Percentiles rank a stretch among this genome's conserved stretches.
These are phyloP conservation scores for Phytophthora megakarya DNA, from an alignment of 352 stramenopile genomes.

Conservation along the genomic window DNA sequence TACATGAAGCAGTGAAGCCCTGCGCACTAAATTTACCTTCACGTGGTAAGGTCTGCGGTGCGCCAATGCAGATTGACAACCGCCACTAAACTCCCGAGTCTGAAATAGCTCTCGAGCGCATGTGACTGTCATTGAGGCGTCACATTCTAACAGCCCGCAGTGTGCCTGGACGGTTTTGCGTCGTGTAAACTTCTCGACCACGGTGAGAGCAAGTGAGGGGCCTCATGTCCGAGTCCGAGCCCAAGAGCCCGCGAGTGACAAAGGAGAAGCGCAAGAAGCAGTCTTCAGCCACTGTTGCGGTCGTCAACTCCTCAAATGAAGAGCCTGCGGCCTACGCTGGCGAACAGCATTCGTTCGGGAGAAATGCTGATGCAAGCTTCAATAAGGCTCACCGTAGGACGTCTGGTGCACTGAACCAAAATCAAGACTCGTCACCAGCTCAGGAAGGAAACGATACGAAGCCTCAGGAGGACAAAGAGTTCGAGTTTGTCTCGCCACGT, in stretches of 20 bases:
- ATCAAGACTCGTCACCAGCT: neutral
- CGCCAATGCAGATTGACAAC: too few relatives aligned
- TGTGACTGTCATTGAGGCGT: neutral
- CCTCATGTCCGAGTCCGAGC: slow-evolving; percentile 33
- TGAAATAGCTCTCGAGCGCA: slow-evolving; percentile 6
- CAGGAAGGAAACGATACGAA: slow-evolving; percentile 15
- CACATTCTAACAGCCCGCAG: slow-evolving; percentile 29
- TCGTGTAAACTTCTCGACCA: slow-evolving; percentile 4
- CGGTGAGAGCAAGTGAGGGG: neutral
- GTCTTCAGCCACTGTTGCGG: slow-evolving; percentile 37
- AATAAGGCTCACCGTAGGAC: slow-evolving; percentile 30
- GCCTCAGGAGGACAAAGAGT: slow-evolving; percentile 27
- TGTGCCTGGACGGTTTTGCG: slow-evolving; percentile 3
- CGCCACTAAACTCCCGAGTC: too few relatives aligned
- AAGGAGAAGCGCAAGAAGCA: slow-evolving; percentile 47
- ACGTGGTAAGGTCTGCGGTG: too few relatives aligned
- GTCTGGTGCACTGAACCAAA: slow-evolving; percentile 19
- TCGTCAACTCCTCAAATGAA: slow-evolving; percentile 34
- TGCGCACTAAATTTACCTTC: too few relatives aligned
- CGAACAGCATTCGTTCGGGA: slow-evolving; percentile 32
- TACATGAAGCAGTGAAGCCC: too few relatives aligned
- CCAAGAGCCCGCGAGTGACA: slow-evolving; percentile 25
- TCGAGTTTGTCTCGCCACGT: slow-evolving; percentile 32
- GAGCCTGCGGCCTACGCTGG: slow-evolving; percentile 23
- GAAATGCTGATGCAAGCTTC: slow-evolving; percentile 10